Base-by-base conservation (phyloP, 164 flowering plant species). In the Aristolochia californica region DNA sequence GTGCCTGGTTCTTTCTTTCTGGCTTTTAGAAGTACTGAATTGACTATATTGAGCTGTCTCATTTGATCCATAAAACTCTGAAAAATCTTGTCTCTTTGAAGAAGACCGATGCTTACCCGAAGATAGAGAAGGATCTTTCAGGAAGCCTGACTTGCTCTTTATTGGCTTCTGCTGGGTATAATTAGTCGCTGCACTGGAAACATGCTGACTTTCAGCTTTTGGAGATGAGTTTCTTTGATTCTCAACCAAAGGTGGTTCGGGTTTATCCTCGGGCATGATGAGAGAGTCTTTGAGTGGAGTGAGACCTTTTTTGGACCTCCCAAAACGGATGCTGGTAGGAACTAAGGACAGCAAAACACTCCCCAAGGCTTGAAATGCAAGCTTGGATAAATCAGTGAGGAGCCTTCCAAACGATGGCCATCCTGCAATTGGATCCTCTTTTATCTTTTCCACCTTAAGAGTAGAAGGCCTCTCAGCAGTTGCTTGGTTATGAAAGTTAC, bases 331-430 rank as follows among this genome's bases (percentile, higher is more conserved):
- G 23, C 65, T 70, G 20, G 67, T 61, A 27, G 91, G 96, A n/a
- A 81, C 26, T 34, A 78, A 64, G 44, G 70, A 68, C 5, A 73
- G 59, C 38, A 79, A 63, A 17, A 68, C 48, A 52, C 70, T 70
- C 44, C 63, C 74, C 54, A 80, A 53, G 13, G 78, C 75, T 68
- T 87, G 91, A 5, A 82, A 47, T 8, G 75, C 75, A 7, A 84
- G 78, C 64, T 83, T 87, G 18, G 75, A 71, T 16, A 87, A 74
- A 73, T 91, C 98, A 28, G 63, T 23, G 13, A 84, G 1, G 44
- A 91, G 87, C 60, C 82, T 87, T 15, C 89, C 88, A 57, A 84
- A 80, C 40, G 96, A 87, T 56, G 94, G 89, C 98, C 94, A 87
- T 55, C 81, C 83, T 20, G 78, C 83, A 56, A 70, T 72, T 24